Evolutionary conservation across 108 stramenopile genomes (phyloP).

Genomic region (Skeletonema costatum): DNA sequence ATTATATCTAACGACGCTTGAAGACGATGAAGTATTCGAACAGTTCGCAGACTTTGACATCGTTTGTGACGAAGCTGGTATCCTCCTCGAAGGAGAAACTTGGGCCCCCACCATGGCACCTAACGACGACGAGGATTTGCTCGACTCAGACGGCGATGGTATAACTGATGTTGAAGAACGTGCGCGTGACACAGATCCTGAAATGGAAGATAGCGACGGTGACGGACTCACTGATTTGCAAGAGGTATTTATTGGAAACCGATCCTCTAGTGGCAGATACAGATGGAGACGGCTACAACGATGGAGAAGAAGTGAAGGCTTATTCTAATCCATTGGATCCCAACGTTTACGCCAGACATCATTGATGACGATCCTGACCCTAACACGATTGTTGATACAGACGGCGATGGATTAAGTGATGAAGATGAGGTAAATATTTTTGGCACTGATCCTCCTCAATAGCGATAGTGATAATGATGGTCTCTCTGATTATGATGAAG

Average conservation of each 20-base stretch:
- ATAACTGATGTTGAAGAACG: slow-evolving; percentile 9
- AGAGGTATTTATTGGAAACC: slow-evolving; percentile 17
- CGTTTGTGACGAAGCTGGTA: background rate
- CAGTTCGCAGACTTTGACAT: background rate
- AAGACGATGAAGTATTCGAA: background rate
- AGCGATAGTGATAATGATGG: slow-evolving; percentile 16
- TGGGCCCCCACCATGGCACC: background rate
- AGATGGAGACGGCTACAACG: slow-evolving; percentile 19
- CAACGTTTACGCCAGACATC: background rate
- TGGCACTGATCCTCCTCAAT: background rate
- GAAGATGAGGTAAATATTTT: background rate
- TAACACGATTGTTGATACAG: background rate
- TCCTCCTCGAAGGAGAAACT: background rate
- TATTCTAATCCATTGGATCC: slow-evolving; percentile 12
- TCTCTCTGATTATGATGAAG: slow-evolving; percentile 14
- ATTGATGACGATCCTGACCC: background rate
- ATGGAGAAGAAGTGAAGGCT: slow-evolving; percentile 17
- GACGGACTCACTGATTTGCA: slow-evolving; percentile 18
- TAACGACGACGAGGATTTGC: background rate
- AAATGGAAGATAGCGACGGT: slow-evolving; percentile 6
- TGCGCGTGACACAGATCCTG: slow-evolving; percentile 2
- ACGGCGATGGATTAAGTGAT: slow-evolving; percentile 17
- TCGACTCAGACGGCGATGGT: slow-evolving; percentile 21
- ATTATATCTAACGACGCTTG: background rate
- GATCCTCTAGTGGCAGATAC: slow-evolving; percentile 9